A percentile compares a stretch with the other conserved stretches of the same genome.
Conservation (phyloP, 2,329 filamentous ascomycete genomes). For the Arachnomyces sp. region DNA sequence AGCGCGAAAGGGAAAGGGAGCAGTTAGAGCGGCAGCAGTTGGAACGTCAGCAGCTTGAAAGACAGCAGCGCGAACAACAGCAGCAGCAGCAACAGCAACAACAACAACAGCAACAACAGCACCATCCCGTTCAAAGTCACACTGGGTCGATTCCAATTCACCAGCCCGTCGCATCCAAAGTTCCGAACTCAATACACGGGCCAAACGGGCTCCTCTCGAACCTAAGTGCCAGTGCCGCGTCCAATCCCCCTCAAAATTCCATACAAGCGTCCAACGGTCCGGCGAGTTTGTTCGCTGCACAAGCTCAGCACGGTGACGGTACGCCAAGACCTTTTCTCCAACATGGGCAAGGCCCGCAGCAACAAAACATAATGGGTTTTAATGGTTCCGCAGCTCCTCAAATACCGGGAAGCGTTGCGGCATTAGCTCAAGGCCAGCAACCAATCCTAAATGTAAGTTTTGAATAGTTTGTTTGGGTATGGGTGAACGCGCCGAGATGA, state of each 20-base stretch:
- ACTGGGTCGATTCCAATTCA: conserved; percentile 85
- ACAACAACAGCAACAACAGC: conserved; percentile 58
- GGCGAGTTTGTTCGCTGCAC: conserved; percentile 61
- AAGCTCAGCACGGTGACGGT: conserved; percentile 53
- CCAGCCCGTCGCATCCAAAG: conserved; percentile 80
- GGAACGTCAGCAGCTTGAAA: conserved; percentile 44
- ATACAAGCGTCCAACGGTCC: conserved; percentile 55
- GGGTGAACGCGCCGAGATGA: background rate
- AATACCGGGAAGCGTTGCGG: conserved; percentile 45
- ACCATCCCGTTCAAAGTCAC: conserved; percentile 75
- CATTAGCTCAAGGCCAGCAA: conserved; percentile 69
- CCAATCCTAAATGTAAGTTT: conserved; percentile 63
- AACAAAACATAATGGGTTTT: conserved; percentile 47
- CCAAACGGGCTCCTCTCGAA: conserved; percentile 80
- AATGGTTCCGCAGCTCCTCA: conserved; percentile 34
- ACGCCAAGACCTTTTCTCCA: conserved; percentile 53
- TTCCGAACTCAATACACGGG: conserved; percentile 77
- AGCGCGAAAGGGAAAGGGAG: conserved; percentile 38
- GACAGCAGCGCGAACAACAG: conserved; percentile 53
- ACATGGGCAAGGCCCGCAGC: conserved; percentile 49
- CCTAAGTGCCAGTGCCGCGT: conserved; percentile 54
- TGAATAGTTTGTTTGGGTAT: background rate
- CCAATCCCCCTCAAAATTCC: conserved; percentile 46
- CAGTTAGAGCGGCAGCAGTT: conserved; percentile 59
- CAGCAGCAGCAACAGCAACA: conserved; percentile 58